Base-by-base conservation (phyloP, 176 grass and related monocot genomes). In the Pharus latifolius region DNA sequence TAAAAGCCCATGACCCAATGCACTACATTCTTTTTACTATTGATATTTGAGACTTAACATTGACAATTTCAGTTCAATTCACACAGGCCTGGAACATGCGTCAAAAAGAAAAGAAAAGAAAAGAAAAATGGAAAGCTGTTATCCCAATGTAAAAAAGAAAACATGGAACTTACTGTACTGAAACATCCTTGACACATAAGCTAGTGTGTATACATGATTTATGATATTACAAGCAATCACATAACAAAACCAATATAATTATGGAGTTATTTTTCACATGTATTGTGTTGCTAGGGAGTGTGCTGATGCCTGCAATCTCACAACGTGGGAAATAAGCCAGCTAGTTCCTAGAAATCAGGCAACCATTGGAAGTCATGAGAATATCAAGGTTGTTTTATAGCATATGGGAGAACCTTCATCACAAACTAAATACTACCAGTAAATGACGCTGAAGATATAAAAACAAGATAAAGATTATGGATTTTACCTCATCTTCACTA, bases 401-500 rank as follows among this genome's bases (percentile, higher is more conserved):
- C 30, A 55, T 61, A 49, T 46, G 37, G 0, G 28, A 13, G 0
- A 69, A 42, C 26, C 24, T 8, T 84, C 7, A 22, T 42, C 3
- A 55, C 25, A 25, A 59, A 49, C 43, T 40, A n/a, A 19, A 26
- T 31, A 24, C 32, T 10, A 37, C 29, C 49, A 33, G 52, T 1
- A 30, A 60, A 40, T 1, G 23, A 26, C 43, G 35, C 53, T 68
- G 10, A 43, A 68, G 55, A 41, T 15, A 30, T 5, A 38, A n/a
- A 10, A 78, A 51, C 24, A 49, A 3, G 16, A 65, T 2, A 29
- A 29, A 69, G 53, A 17, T 0, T 5, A 57, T n/a, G 2, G 30
- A 16, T 43, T 37, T 73, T 92, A 97, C 93, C 93, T 97, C 93
- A 67, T 97, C 93, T 89, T 90, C 93, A 2, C 69, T 97, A 48